Base-by-base conservation (phyloP, 176 grass and related monocot species). In the Eragrostis curvula region DNA sequence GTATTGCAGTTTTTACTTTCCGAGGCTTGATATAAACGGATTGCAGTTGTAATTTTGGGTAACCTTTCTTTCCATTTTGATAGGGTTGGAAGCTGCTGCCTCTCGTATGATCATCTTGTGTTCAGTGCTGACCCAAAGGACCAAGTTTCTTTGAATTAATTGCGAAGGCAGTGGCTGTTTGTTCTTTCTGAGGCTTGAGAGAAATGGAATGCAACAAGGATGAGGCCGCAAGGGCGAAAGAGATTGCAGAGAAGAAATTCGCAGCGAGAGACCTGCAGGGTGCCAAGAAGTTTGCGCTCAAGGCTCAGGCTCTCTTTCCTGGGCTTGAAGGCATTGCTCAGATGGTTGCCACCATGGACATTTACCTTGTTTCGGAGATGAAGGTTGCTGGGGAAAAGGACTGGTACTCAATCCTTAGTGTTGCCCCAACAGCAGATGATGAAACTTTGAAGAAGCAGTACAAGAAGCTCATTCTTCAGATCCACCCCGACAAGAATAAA, bases 191-290 rank as follows among this genome's bases (percentile, higher is more conserved):
- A 57, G 51, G 48, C 16, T 44, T 52, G 44, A 39, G 36, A 27
- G n/a, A 64, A 57, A 87, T 87, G 79, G 71, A 87, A 49, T 76
- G 85, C 68, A 87, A 82, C 43, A 76, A 67, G 50, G 79, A 87
- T 23, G 79, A 87, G 85, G 79, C 79, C 28, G 27, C 60, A 20
- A 76, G 71, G 71, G 85, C 79, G 0, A 87, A 76, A 21, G 79
- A 27, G 25, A 75, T 82, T 15, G 85, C 79, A 8, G 45, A 71
- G 44, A 68, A 52, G 62, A 82, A 77, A 56, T 82, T 87, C 9
- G 8, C 47, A 39, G 64, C 52, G 0, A 77, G 28, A 7, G 85
- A 87, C 43, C 30, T 77, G 3, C 14, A 47, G 50, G 85, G 79
- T 23, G 85, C 79, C 70, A 82, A 12, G 72, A 87, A 82, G 56